These are phyloP conservation scores for Amylostereum areolatum DNA, from an alignment of 1,284 basidiomycete species.

Conservation along the genomic window DNA sequence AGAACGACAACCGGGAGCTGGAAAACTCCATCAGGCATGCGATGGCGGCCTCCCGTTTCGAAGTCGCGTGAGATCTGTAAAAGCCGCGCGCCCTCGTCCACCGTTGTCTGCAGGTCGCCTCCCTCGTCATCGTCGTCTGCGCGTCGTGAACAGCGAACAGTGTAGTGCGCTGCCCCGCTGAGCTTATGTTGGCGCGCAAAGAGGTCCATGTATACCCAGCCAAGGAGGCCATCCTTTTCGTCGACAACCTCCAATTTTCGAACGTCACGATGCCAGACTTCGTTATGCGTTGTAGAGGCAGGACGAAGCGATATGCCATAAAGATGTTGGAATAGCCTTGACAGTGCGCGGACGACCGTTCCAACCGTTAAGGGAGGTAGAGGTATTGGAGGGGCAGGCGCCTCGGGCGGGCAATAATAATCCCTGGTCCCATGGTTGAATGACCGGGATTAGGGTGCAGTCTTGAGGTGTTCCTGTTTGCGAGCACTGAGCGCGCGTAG, in stretches of 20 bases:
- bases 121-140: constrained; percentile 84
- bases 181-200: constrained; percentile 85
- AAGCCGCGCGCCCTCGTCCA: constrained; percentile 33
- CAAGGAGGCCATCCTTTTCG: constrained; percentile 80
- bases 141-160: constrained; percentile 89
- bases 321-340: constrained; percentile 77
- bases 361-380: constrained; percentile 76
- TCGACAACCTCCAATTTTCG: constrained; percentile 91
- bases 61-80: constrained; percentile 49
- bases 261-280: constrained; percentile 87
- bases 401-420: constrained; percentile 78
- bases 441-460: constrained; percentile 50
- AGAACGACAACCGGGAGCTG: constrained; percentile 92
- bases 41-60: constrained; percentile 52
- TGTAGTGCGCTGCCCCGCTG: constrained; percentile 93
- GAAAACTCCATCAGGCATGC: constrained; percentile 60
- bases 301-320: constrained; percentile 85
- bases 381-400: constrained; percentile 62
- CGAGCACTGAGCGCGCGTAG: constrained; percentile 64
- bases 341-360: constrained; percentile 82
- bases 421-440: constrained; percentile 94
- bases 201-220: constrained; percentile 93
- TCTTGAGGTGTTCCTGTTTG: constrained; percentile 66
- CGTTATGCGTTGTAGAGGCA: constrained; percentile 61
- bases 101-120: constrained; percentile 49